A percentile compares a stretch with the other conserved stretches of the same genome.
Evolutionary conservation across 1,139 yeast genomes (phyloP).

Genomic region (Yamadazyma sp.): DNA sequence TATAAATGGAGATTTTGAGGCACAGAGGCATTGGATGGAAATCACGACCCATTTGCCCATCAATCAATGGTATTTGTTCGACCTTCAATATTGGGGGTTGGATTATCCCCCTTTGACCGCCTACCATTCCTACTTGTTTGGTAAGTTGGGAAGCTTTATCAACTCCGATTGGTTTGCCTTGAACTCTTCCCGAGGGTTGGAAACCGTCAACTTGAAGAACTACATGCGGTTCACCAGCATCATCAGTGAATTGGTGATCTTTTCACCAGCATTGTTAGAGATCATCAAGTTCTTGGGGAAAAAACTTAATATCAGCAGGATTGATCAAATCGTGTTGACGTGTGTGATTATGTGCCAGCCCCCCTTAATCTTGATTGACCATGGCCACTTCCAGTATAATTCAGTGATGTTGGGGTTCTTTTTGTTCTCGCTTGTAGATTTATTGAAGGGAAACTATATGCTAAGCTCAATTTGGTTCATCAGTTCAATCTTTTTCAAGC

Average conservation of each 20-base stretch:
- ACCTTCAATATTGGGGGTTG: constrained; percentile 90
- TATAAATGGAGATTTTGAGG: constrained; percentile 93
- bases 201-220: constrained; percentile 63
- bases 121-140: constrained; percentile 81
- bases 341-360: constrained; percentile 82
- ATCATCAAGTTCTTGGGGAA: constrained; percentile 69
- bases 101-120: constrained; percentile 98
- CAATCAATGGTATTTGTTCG: constrained; percentile 83
- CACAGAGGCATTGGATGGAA: constrained; percentile 98
- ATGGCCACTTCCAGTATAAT: constrained; percentile 96
- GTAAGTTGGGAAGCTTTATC: constrained; percentile 65
- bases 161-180: constrained; percentile 76
- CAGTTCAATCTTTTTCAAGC: constrained; percentile 79
- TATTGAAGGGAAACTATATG: constrained; percentile 62
- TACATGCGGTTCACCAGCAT: constrained; percentile 84
- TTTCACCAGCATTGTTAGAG: constrained; percentile 77
- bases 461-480: constrained; percentile 82
- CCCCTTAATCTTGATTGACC: constrained; percentile 79
- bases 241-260: constrained; percentile 69
- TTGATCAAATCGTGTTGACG: constrained; percentile 75
- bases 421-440: constrained; percentile 63
- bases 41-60: constrained; percentile 76
- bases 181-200: constrained; percentile 72
- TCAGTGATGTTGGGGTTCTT: constrained; percentile 91
- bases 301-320: constrained; percentile 52